phyloP scores from a whole-genome alignment of 768 basidiomycete genomes.

The Auriscalpium orientale region DNA sequence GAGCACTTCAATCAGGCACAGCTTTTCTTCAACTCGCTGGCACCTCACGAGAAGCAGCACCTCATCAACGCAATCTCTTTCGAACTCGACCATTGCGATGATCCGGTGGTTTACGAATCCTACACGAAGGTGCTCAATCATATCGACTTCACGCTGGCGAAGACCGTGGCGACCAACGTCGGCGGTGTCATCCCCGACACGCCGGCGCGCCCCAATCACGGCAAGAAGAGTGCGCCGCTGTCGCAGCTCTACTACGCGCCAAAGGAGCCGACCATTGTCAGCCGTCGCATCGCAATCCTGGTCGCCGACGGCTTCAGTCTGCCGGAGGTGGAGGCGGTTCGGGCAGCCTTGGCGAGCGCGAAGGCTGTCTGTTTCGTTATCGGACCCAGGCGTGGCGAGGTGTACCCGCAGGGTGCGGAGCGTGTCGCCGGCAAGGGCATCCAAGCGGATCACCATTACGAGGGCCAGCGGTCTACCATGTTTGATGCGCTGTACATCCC shows the following conservation, averaged over 20 bases:
- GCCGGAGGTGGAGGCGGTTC: conserved; percentile 50
- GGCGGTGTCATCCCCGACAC: conserved; percentile 49
- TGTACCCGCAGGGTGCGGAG: conserved; percentile 28
- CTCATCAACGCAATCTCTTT: conserved; percentile 66
- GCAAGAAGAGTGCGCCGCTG: conserved; percentile 44
- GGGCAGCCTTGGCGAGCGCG: conserved; percentile 41
- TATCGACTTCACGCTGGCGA: conserved; percentile 69
- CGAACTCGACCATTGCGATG: conserved; percentile 80
- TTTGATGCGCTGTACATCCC: conserved; percentile 82
- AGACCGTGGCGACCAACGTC: conserved; percentile 57
- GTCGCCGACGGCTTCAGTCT: conserved; percentile 69
- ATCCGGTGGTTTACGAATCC: conserved; percentile 57
- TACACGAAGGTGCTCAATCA: conserved; percentile 64
- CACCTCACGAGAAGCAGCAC: conserved; percentile 62
- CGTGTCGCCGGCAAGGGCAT: conserved; percentile 25
- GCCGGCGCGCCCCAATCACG: conserved; percentile 47
- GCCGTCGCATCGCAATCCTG: conserved; percentile 70
- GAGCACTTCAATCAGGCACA: conserved; percentile 74
- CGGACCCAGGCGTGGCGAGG: conserved; percentile 56
- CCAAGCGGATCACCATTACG: conserved; percentile 62
- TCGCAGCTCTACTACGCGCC: conserved; percentile 54
- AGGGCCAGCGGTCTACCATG: conserved; percentile 72
- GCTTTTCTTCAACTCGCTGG: conserved; percentile 80
- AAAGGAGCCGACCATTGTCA: conserved; percentile 49
- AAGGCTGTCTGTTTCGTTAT: conserved; percentile 59